These are phyloP conservation scores for Cladophialophora exuberans DNA, from an alignment of 2,329 filamentous ascomycete genomes.

Conservation along the genomic window DNA sequence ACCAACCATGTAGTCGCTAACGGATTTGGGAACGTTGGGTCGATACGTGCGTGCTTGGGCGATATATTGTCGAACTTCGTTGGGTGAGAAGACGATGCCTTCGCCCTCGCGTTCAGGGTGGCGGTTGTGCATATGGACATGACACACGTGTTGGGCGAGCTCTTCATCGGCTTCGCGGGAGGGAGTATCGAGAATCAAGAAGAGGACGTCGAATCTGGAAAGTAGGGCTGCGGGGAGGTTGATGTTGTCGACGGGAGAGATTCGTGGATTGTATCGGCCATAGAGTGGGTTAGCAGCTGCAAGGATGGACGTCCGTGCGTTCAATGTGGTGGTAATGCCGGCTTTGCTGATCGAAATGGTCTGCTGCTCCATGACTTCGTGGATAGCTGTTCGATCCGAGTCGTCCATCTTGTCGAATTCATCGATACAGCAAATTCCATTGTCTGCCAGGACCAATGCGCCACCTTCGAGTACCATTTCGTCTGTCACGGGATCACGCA, in stretches of 20 bases:
- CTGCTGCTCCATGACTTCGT: conserved; percentile 89
- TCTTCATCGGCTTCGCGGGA: conserved; percentile 88
- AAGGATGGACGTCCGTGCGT: conserved; percentile 92
- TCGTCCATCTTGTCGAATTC: conserved; percentile 89
- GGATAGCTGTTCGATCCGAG: conserved; percentile 74
- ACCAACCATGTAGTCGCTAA: conserved; percentile 95
- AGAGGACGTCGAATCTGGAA: conserved; percentile 95
- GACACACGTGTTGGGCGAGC: conserved; percentile 91
- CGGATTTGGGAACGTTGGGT: conserved; percentile 78
- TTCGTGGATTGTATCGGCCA: conserved; percentile 94
- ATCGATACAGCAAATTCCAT: conserved; percentile 82
- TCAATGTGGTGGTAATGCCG: conserved; percentile 94
- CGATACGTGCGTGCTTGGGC: conserved; percentile 89
- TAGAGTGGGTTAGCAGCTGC: conserved; percentile 97
- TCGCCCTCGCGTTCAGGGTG: conserved; percentile 76
- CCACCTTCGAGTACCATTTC: conserved; percentile 81
- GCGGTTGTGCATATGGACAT: conserved; percentile 94
- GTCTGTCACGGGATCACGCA: conserved; percentile 76
- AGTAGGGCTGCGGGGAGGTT: conserved; percentile 96
- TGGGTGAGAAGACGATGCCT: conserved; percentile 81
- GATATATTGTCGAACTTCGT: conserved; percentile 95
- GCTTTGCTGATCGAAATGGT: conserved; percentile 86
- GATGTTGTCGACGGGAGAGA: conserved; percentile 98
- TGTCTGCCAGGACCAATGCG: conserved; percentile 77
- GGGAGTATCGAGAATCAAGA: conserved; percentile 94